Base-by-base conservation (phyloP, 2,329 filamentous ascomycete species). In the Penicillium sp. region DNA sequence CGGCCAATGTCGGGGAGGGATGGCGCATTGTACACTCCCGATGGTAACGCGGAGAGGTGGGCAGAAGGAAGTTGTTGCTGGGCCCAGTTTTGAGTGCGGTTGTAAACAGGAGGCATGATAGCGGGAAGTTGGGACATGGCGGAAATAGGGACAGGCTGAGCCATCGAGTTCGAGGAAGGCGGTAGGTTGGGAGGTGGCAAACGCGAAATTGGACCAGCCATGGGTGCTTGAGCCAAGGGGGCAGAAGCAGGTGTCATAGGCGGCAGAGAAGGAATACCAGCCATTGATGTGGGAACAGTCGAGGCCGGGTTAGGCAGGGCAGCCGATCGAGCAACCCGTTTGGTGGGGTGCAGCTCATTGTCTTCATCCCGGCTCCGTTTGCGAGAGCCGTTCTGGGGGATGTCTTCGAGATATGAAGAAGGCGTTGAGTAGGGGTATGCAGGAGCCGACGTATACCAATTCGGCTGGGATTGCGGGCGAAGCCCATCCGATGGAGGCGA, bases 21-120 rank as follows among this genome's bases (percentile, higher is more conserved):
- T 17, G 65, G 49, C 3, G 60, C 52, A 24, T 63, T 68, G 59
- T 72, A 69, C 7, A 69, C 44, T n/a, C 63, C 57, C 29, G 58
- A 61, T 7, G 64, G 43, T 12, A 68, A 46, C 2, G 69, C 62
- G 9, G 68, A 66, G n/a, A 69, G 47, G 3, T 63, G 49, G 4
- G 63, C 56, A 23, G 74, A 66, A 12, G 72, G 66, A 20, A 76
- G 67, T 37, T 70, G 67, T 37, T 70, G 72, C 45, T 78, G 71
- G 26, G 75, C 68, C 77, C 80, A 84, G 43, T 76, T 77, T 24
- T 75, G 73, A 1, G 84, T 76, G 9, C 78, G 74, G 10, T 80
- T 80, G 68, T 89, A 96, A 1, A 91, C 87, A 15, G 88, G 84
- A 6, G 88, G 82, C 86, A 96, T 92, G 7, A 90, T 84, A 2